phyloP scores from a whole-genome alignment of 345 rosid genomes.

The Salix suchowensis region DNA sequence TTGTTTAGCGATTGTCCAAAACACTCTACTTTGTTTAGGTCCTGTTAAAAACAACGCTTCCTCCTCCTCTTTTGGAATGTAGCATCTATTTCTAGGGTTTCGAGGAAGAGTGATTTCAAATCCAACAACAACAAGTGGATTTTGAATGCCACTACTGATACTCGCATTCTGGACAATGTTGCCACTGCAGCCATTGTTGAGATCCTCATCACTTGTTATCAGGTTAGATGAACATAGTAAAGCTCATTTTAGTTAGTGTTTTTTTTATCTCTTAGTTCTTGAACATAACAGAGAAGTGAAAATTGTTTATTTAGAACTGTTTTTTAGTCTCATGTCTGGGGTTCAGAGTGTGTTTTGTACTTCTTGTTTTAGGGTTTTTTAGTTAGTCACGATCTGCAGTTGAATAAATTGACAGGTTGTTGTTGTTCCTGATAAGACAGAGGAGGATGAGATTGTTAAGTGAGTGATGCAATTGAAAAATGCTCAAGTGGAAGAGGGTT shows the following conservation, averaged over 20 bases:
- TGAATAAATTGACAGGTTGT: constrained; percentile 47
- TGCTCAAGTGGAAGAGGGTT: constrained; percentile 80
- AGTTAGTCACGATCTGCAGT: neutral
- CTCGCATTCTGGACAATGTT: constrained; percentile 48
- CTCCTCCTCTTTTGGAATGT: neutral
- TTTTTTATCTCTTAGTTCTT: neutral
- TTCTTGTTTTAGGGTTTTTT: neutral
- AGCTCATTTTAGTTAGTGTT: neutral
- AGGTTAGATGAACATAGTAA: constrained; percentile 28
- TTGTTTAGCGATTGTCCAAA: no score
- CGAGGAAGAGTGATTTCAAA: neutral
- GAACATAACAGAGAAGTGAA: neutral
- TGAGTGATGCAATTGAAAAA: constrained; percentile 67
- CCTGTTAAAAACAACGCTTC: neutral
- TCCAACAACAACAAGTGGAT: constrained; percentile 13
- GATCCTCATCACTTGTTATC: constrained; percentile 72
- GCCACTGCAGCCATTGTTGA: constrained; percentile 37
- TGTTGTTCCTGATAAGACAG: constrained; percentile 66
- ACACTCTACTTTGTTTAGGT: neutral
- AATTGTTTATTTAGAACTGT: neutral
- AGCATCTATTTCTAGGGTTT: constrained; percentile 14
- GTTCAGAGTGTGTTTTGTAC: neutral
- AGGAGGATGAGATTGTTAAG: constrained; percentile 92
- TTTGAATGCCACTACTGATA: constrained; percentile 36
- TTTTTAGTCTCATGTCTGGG: neutral